These are phyloP conservation scores for Ceratonia siliqua DNA, from an alignment of 306 rosid genomes.

Conservation along the genomic window DNA sequence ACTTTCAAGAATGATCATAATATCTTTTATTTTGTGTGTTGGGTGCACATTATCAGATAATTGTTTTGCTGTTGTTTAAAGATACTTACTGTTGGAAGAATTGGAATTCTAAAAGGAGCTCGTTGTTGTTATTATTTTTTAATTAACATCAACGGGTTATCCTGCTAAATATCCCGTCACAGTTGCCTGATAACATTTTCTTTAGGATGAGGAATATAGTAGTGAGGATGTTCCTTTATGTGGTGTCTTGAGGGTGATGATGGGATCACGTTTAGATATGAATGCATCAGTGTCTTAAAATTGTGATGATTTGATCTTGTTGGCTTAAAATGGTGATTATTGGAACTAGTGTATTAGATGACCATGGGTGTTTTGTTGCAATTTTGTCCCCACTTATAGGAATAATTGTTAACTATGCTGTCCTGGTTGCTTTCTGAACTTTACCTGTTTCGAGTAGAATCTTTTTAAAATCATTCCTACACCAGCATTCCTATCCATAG, in stretches of 20 bases:
- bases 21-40: neutral
- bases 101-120: neutral
- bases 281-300: neutral
- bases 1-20: neutral
- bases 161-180: neutral
- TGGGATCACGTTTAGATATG: neutral
- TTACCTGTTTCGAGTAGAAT: no score
- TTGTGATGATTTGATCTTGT: no score
- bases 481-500: no score
- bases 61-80: neutral
- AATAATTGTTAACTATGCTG: no score
- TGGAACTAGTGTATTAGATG: no score
- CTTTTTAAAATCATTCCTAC: no score
- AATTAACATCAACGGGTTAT: neutral
- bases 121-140: neutral
- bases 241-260: neutral
- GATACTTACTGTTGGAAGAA: neutral
- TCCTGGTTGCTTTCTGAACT: no score
- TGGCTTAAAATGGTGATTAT: no score
- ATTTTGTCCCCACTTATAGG: no score
- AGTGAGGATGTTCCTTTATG: neutral
- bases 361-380: no score
- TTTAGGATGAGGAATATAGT: neutral
- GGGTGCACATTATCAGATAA: neutral
- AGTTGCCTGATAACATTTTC: neutral